Evolutionary conservation across 176 grass and related monocot species (phyloP).

Genomic region (Oryza rufipogon): DNA sequence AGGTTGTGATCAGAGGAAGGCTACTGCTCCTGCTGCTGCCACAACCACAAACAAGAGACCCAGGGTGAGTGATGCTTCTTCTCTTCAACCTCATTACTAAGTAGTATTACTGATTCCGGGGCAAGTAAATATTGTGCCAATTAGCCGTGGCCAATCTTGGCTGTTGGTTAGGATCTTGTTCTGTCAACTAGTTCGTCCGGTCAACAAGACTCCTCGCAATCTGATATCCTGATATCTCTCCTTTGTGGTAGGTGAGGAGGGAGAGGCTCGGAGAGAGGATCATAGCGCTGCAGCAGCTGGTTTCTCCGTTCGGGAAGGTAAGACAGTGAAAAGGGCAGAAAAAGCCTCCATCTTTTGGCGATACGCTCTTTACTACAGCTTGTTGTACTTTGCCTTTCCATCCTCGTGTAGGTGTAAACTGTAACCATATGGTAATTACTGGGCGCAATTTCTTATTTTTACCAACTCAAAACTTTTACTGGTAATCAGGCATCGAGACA

Average conservation of each 20-base stretch:
- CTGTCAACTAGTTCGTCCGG: neutral
- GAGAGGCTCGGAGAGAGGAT: slow-evolving; percentile 77
- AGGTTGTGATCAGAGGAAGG: slow-evolving; percentile 35
- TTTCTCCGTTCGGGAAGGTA: slow-evolving; percentile 88
- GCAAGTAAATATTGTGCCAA: slow-evolving; percentile 2
- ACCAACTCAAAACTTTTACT: neutral
- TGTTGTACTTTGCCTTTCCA: slow-evolving; percentile 24
- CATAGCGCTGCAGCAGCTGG: slow-evolving; percentile 77
- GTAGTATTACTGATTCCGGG: neutral
- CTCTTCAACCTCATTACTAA: too few species aligned
- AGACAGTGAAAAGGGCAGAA: neutral
- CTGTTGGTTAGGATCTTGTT: slow-evolving; percentile 12
- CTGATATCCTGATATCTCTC: too few species aligned
- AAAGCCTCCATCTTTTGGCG: slow-evolving; percentile 40
- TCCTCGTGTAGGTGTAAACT: slow-evolving; percentile 25
- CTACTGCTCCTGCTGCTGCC: neutral
- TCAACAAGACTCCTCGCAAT: neutral
- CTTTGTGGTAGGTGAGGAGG: slow-evolving; percentile 53
- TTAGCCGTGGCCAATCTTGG: neutral
- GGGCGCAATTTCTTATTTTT: neutral
- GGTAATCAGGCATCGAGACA: neutral
- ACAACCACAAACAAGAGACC: slow-evolving; percentile 42
- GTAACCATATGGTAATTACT: neutral
- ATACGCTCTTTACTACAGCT: slow-evolving; percentile 29
- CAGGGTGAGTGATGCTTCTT: slow-evolving; percentile 39